Conservation (phyloP, 1,284 basidiomycete species). For the Cutaneotrichosporon cavernicola region DNA sequence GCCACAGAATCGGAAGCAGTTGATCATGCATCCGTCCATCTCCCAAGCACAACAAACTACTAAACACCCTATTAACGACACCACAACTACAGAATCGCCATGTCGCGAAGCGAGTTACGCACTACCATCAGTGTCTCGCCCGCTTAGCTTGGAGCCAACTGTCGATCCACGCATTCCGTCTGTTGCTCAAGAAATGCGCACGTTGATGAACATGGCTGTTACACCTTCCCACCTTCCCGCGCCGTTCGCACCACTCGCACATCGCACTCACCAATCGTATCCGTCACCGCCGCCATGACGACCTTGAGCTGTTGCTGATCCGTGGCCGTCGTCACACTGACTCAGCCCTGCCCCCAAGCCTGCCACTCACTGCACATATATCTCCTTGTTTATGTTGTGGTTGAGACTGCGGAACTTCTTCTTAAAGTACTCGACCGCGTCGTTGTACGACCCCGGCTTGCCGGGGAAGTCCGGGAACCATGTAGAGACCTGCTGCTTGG, state of each 20-base stretch:
- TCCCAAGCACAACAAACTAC: background rate
- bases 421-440: conserved; percentile 74
- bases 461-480: conserved; percentile 75
- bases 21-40: background rate
- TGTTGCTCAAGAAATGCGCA: background rate
- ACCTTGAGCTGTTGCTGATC: conserved; percentile 87
- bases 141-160: background rate
- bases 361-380: conserved; percentile 78
- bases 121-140: conserved; percentile 17
- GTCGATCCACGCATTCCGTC: background rate
- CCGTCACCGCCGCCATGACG: conserved; percentile 76
- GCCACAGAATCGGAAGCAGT: no score
- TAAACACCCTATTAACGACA: background rate
- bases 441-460: conserved; percentile 54
- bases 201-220: no score
- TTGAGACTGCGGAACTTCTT: conserved; percentile 77
- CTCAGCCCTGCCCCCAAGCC: conserved; percentile 7
- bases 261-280: conserved; percentile 28
- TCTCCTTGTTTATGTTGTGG: conserved; percentile 80
- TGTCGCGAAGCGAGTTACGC: conserved; percentile 26
- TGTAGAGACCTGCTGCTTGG: conserved; percentile 73
- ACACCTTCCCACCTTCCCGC: no score
- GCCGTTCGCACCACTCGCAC: background rate
- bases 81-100: conserved; percentile 23
- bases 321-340: conserved; percentile 85